Conservation (phyloP, 2,329 filamentous ascomycete species). For the Cytospora piceicola region DNA sequence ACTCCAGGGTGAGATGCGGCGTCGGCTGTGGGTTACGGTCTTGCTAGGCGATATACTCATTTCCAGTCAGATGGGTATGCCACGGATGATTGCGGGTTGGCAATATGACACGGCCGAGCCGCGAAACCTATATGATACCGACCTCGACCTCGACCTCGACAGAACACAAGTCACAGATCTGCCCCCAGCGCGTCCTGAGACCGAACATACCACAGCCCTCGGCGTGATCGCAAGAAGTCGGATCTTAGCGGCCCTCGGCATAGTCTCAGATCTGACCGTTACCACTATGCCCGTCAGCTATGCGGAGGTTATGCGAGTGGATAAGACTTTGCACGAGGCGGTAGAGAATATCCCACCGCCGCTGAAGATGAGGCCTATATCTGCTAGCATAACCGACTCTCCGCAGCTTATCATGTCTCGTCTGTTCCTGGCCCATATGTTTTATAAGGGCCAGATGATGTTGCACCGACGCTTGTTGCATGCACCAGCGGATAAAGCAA, state of each 20-base stretch:
- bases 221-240: constrained; percentile 15
- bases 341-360: constrained; percentile 33
- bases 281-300: constrained; percentile 30
- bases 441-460: constrained; percentile 39
- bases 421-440: constrained; percentile 37
- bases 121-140: constrained; percentile 15
- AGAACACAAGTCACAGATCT: not conserved
- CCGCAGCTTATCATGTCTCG: constrained; percentile 37
- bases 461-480: constrained; percentile 39
- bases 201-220: constrained; percentile 7
- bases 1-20: constrained; percentile 19
- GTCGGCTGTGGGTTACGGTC: constrained; percentile 20
- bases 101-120: constrained; percentile 22
- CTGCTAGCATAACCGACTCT: constrained; percentile 34
- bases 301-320: constrained; percentile 33
- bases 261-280: constrained; percentile 26
- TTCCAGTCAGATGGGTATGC: constrained; percentile 19
- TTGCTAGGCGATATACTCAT: constrained; percentile 16
- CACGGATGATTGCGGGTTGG: constrained; percentile 5
- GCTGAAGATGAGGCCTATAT: constrained; percentile 32
- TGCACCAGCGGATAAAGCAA: constrained; percentile 31
- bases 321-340: constrained; percentile 35
- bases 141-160: constrained; percentile 6
- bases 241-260: constrained; percentile 27
- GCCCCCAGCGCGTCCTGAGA: constrained; percentile 14